Evolutionary conservation across 2,329 filamentous ascomycete species (phyloP).

Genomic region (Aspergillus amoenus): DNA sequence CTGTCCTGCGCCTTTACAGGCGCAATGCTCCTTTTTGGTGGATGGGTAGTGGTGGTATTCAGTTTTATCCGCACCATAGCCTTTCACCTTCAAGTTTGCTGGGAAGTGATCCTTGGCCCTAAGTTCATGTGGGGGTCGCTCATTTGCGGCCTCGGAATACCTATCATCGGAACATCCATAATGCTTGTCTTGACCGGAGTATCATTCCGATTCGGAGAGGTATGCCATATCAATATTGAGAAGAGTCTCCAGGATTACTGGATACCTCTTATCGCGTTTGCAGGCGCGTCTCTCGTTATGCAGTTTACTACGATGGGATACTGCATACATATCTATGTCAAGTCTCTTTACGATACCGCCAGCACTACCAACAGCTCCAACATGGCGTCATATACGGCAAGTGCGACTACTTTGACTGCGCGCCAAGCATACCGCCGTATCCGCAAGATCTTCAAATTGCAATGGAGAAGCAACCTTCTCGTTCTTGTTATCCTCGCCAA

Average conservation of each 20-base stretch:
- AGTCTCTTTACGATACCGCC: constrained; percentile 72
- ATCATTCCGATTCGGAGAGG: constrained; percentile 86
- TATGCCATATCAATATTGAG: constrained; percentile 91
- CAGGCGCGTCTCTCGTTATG: constrained; percentile 71
- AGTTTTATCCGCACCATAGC: constrained; percentile 83
- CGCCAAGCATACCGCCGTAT: constrained; percentile 86
- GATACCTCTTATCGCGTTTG: constrained; percentile 81
- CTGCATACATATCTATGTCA: constrained; percentile 92
- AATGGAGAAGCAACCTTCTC: constrained; percentile 91
- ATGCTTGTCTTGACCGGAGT: constrained; percentile 85
- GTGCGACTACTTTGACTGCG: constrained; percentile 75
- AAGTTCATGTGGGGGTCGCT: constrained; percentile 88
- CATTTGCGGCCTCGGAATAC: constrained; percentile 78
- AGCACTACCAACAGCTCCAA: constrained; percentile 66
- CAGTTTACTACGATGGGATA: constrained; percentile 86
- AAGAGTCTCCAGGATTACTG: constrained; percentile 83
- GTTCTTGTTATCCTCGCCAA: constrained; percentile 87
- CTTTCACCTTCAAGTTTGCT: constrained; percentile 96
- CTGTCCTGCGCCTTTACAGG: constrained; percentile 85
- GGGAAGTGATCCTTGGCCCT: constrained; percentile 85
- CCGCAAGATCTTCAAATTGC: constrained; percentile 79
- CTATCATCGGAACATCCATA: constrained; percentile 70
- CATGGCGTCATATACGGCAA: constrained; percentile 73
- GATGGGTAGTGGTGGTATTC: constrained; percentile 83
- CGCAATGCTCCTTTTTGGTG: constrained; percentile 79